Percentiles rank a stretch among this genome's conserved stretches.
Evolutionary conservation across 208 protist genomes (phyloP).

Genomic region (Leishmania tropica): DNA sequence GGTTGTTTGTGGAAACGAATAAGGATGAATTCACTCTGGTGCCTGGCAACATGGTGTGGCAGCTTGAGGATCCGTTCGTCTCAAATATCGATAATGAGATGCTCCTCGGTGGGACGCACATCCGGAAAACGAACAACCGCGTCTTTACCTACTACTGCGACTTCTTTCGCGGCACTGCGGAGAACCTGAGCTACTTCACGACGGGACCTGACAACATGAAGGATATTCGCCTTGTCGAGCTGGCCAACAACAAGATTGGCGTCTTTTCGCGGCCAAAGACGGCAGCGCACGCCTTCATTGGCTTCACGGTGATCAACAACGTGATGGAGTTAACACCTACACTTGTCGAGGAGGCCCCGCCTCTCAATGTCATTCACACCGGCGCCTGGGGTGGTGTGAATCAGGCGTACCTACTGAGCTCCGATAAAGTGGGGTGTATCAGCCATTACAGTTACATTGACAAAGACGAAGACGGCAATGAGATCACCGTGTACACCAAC

Average conservation of each 20-base stretch:
- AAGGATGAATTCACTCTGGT: constrained; percentile 64
- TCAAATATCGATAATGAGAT: constrained; percentile 45
- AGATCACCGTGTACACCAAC: constrained; percentile 60
- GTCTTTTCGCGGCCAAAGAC: constrained; percentile 48
- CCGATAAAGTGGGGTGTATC: constrained; percentile 65
- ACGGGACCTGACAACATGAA: constrained; percentile 64
- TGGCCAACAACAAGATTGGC: constrained; percentile 50
- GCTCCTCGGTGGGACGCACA: constrained; percentile 55
- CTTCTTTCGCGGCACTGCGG: constrained; percentile 49
- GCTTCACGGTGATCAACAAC: constrained; percentile 48
- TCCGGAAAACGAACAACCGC: constrained; percentile 49
- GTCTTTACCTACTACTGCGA: constrained; percentile 53
- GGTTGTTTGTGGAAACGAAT: constrained; percentile 53
- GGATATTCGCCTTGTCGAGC: constrained; percentile 49
- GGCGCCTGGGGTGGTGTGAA: constrained; percentile 68
- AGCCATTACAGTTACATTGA: constrained; percentile 67
- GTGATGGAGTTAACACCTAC: constrained; percentile 38
- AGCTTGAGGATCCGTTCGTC: constrained; percentile 60
- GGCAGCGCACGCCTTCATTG: constrained; percentile 34
- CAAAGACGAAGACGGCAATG: constrained; percentile 38
- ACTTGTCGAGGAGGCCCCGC: constrained; percentile 30
- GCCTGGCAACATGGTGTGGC: constrained; percentile 29
- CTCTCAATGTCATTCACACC: constrained; percentile 44
- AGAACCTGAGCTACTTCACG: constrained; percentile 51
- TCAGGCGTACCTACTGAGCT: constrained; percentile 63